Percentiles rank a stretch among this genome's conserved stretches.
phyloP scores from a whole-genome alignment of 2,329 filamentous ascomycete genomes.

The Nigrospora osmanthi region DNA sequence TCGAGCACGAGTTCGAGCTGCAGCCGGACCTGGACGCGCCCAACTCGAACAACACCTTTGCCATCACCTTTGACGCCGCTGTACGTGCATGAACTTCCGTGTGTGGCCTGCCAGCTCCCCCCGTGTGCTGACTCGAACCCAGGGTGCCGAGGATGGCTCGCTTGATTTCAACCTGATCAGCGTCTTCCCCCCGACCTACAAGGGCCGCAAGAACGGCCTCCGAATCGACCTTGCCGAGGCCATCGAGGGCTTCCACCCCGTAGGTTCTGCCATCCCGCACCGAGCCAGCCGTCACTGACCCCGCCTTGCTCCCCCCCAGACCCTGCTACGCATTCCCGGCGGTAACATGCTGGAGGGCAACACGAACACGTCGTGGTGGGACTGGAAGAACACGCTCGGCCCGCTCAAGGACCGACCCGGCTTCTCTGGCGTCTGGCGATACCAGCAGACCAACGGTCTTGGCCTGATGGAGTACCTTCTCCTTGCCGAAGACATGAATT shows the following conservation, averaged over 20 bases:
- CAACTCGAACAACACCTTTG: slow-evolving; percentile 48
- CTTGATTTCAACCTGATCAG: slow-evolving; percentile 52
- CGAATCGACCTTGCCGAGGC: slow-evolving; percentile 46
- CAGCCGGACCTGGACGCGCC: slow-evolving; percentile 36
- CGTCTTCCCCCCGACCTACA: slow-evolving; percentile 53
- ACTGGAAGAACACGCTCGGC: slow-evolving; percentile 47
- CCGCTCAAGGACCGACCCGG: slow-evolving; percentile 47
- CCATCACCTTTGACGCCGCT: no score
- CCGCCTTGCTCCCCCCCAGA: slow-evolving; percentile 13
- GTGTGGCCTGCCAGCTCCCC: neutral
- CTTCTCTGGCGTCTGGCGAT: slow-evolving; percentile 48
- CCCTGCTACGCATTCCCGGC: slow-evolving; percentile 58
- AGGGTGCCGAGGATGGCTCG: slow-evolving; percentile 28
- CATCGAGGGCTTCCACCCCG: slow-evolving; percentile 42
- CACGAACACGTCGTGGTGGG: slow-evolving; percentile 34
- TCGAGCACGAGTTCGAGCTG: slow-evolving; percentile 40
- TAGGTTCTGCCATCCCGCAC: slow-evolving; percentile 13
- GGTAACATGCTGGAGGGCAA: slow-evolving; percentile 53
- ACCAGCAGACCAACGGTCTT: slow-evolving; percentile 54
- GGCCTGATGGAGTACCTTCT: slow-evolving; percentile 55
- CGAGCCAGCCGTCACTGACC: neutral
- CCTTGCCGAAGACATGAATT: slow-evolving; percentile 52
- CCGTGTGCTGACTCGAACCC: neutral
- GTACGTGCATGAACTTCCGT: no score
- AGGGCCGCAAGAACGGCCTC: slow-evolving; percentile 48